A percentile compares a stretch with the other conserved stretches of the same genome.
Evolutionary conservation across 495 filamentous ascomycete species (phyloP).

Genomic region (Pyrenula aspistea): DNA sequence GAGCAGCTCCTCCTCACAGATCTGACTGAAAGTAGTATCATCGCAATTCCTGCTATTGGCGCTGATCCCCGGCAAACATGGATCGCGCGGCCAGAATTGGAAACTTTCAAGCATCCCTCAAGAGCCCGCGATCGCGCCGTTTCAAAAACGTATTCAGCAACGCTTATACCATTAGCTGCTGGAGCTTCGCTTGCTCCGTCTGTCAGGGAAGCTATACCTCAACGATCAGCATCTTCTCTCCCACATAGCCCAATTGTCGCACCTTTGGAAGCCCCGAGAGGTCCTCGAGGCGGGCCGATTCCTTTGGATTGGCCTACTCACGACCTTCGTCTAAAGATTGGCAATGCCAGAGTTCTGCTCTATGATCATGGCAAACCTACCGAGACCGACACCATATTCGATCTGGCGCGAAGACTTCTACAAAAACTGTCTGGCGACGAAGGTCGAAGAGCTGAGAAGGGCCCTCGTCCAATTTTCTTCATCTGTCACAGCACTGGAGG

Average conservation of each 20-base stretch:
- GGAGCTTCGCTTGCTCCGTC: not conserved
- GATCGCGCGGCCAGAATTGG: slow-evolving; percentile 19
- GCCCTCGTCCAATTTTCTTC: slow-evolving; percentile 44
- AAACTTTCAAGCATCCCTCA: slow-evolving; percentile 15
- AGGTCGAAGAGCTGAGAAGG: slow-evolving; percentile 15
- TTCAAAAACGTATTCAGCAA: slow-evolving; percentile 8
- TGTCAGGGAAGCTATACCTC: not conserved
- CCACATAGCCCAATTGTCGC: not conserved
- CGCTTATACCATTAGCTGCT: slow-evolving; percentile 4
- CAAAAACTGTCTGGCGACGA: slow-evolving; percentile 29
- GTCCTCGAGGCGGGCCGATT: not conserved
- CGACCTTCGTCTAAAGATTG: slow-evolving; percentile 18
- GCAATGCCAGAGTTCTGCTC: slow-evolving; percentile 37
- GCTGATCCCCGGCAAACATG: slow-evolving; percentile 26
- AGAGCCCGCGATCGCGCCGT: slow-evolving; percentile 1
- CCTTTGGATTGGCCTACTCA: not conserved
- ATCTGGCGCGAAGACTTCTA: slow-evolving; percentile 36
- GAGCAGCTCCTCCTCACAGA: too few species aligned
- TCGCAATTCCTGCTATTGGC: slow-evolving; percentile 31
- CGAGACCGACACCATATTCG: slow-evolving; percentile 34
- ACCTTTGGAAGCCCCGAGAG: not conserved
- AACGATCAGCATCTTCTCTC: not conserved
- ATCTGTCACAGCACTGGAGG: slow-evolving; percentile 57
- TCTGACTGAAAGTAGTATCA: slow-evolving; percentile 17
- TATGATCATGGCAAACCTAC: slow-evolving; percentile 39